These are phyloP conservation scores for Vitis rupestris DNA, from an alignment of 164 flowering plant species.

Conservation along the genomic window DNA sequence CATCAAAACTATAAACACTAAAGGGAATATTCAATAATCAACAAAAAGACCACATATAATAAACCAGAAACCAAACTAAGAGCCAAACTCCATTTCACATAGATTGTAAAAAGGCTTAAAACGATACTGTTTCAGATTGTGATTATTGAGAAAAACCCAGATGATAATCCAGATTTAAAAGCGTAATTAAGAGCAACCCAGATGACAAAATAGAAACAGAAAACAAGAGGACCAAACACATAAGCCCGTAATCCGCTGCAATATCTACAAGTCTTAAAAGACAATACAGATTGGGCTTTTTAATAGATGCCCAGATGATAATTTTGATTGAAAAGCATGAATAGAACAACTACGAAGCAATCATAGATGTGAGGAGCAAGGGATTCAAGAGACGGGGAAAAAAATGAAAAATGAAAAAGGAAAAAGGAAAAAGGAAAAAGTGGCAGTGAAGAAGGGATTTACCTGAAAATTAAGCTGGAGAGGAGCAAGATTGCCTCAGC, in stretches of 20 bases:
- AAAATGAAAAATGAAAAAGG: neutral
- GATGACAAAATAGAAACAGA: neutral
- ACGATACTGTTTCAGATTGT: conserved; percentile 1
- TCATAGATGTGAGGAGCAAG: neutral
- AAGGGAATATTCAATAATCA: neutral
- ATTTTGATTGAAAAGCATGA: too few species aligned
- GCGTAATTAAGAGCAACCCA: neutral
- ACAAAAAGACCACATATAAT: neutral
- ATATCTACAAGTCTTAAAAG: too few species aligned
- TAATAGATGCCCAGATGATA: too few species aligned
- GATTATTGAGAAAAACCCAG: neutral
- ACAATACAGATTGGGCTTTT: too few species aligned
- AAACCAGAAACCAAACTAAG: neutral
- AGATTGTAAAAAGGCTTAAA: neutral
- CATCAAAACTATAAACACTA: conserved; percentile 14
- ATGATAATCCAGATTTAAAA: conserved; percentile 3
- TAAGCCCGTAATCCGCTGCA: too few species aligned
- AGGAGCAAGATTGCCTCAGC: conserved; percentile 8
- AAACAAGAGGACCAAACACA: neutral
- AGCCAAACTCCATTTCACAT: neutral
- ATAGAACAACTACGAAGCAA: neutral
- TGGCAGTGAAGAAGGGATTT: neutral
- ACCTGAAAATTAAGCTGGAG: conserved; percentile 19
- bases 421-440: neutral
- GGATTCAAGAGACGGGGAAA: neutral